A percentile compares a stretch with the other conserved stretches of the same genome.
phyloP scores from a whole-genome alignment of 2,329 filamentous ascomycete species.

The Chrysoporthe deuterocubensis region DNA sequence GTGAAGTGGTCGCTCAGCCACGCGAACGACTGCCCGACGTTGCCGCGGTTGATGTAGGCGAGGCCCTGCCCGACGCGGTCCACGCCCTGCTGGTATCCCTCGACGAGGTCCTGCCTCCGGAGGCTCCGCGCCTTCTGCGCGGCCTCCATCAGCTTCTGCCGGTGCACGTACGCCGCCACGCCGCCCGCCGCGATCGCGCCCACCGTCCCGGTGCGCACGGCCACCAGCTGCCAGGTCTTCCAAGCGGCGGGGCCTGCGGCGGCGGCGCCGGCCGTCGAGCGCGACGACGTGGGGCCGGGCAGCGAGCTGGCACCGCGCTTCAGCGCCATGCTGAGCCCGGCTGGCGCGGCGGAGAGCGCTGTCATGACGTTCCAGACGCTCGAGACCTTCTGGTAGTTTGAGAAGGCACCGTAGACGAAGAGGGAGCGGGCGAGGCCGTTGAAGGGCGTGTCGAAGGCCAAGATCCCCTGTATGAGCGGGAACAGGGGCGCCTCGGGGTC shows the following conservation, averaged over 20 bases:
- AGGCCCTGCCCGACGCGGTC: conserved; percentile 57
- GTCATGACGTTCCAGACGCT: conserved; percentile 62
- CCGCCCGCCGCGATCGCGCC: conserved; percentile 81
- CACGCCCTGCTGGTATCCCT: conserved; percentile 53
- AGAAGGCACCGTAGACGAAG: conserved; percentile 65
- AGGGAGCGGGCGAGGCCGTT: conserved; percentile 65
- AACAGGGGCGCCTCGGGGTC: conserved; percentile 57
- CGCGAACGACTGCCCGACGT: conserved; percentile 69
- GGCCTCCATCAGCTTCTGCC: conserved; percentile 65
- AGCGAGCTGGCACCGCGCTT: conserved; percentile 33
- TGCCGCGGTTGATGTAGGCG: conserved; percentile 61
- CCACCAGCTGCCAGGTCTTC: conserved; percentile 65
- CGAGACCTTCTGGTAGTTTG: conserved; percentile 61
- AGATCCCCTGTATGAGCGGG: conserved; percentile 77
- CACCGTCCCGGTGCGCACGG: conserved; percentile 80
- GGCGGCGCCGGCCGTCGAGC: conserved; percentile 22
- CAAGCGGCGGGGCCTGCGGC: conserved; percentile 44
- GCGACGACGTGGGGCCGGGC: conserved; percentile 30
- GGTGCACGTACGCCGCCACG: conserved; percentile 79
- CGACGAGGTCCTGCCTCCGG: conserved; percentile 51
- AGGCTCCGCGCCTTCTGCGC: conserved; percentile 51
- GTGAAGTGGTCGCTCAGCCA: conserved; percentile 85
- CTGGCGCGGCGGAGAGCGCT: conserved; percentile 54
- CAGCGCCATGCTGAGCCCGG: conserved; percentile 46
- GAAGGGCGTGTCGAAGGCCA: conserved; percentile 87